Evolutionary conservation across 2,329 filamentous ascomycete genomes (phyloP).

Genomic region (Cadophora sp.): DNA sequence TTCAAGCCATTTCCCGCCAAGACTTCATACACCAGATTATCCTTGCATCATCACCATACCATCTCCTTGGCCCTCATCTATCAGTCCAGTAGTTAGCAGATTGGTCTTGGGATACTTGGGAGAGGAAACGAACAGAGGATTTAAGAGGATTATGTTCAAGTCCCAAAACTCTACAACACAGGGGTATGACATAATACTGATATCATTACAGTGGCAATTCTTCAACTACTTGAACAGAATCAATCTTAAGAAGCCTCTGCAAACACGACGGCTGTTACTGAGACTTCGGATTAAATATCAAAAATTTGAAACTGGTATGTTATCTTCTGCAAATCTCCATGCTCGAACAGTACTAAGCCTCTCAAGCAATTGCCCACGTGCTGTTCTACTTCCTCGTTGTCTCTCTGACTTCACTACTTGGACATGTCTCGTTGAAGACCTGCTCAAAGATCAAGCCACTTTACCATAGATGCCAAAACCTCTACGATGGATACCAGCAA

Average conservation of each 20-base stretch:
- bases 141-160: background rate
- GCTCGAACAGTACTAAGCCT: background rate
- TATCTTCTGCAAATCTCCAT: background rate
- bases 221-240: background rate
- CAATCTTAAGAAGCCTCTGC: background rate
- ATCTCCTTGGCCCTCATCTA: background rate
- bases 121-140: background rate
- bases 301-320: background rate
- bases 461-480: slow-evolving; percentile 4
- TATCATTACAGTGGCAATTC: background rate
- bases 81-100: background rate
- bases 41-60: slow-evolving; percentile 7
- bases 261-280: too few species aligned
- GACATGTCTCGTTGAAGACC: slow-evolving; percentile 2
- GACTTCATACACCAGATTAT: background rate
- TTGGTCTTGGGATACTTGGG: background rate
- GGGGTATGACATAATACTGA: background rate
- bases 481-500: slow-evolving; percentile 7
- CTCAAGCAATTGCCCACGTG: background rate
- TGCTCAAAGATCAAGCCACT: background rate
- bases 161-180: background rate
- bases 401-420: background rate
- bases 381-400: background rate
- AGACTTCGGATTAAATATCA: background rate
- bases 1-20: background rate